Conservation (phyloP, 345 rosid species). For the Eucalyptus curtisii region DNA sequence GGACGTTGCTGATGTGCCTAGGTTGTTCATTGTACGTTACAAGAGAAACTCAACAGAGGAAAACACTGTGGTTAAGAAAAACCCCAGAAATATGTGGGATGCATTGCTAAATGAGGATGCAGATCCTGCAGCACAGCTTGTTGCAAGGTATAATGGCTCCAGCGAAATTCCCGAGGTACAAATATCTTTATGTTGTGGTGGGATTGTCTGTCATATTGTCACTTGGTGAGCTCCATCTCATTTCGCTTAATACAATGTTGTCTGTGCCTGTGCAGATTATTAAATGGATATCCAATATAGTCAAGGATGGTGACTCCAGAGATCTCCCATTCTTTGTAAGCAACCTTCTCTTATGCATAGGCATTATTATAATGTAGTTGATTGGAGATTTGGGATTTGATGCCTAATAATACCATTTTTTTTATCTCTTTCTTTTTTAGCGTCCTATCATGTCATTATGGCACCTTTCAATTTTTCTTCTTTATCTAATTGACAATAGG, state of each 20-base stretch:
- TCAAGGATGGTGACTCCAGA: constrained; percentile 76
- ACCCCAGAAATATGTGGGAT: constrained; percentile 42
- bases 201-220: background rate
- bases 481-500: background rate
- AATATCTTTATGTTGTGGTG: background rate
- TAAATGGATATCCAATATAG: constrained; percentile 63
- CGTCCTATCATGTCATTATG: background rate
- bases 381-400: background rate
- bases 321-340: constrained; percentile 81
- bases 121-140: constrained; percentile 88
- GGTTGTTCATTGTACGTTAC: constrained; percentile 70
- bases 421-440: background rate
- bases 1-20: constrained; percentile 55
- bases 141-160: constrained; percentile 73
- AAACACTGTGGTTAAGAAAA: constrained; percentile 17
- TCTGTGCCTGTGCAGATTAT: constrained; percentile 41
- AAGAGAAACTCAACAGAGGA: constrained; percentile 61
- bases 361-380: background rate
- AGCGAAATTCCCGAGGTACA: constrained; percentile 57
- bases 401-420: background rate
- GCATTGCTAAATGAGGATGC: constrained; percentile 37
- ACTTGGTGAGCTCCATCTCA: background rate
- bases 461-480: background rate
- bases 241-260: background rate
- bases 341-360: background rate